Evolutionary conservation across 1,139 yeast species (phyloP).

Genomic region (Blastobotrys elegans): DNA sequence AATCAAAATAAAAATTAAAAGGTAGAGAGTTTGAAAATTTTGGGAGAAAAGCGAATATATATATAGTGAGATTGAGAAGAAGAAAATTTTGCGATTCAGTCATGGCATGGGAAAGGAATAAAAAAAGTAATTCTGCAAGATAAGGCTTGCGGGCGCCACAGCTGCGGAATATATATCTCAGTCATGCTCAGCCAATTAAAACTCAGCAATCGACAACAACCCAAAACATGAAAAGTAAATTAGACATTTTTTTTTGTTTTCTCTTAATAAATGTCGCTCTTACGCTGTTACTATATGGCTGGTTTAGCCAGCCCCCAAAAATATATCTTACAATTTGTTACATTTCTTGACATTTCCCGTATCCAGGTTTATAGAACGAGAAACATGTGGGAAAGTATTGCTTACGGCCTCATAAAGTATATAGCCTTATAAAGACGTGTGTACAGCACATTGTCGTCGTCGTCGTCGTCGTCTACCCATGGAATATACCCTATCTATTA

Average conservation of each 20-base stretch:
- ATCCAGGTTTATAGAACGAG: too few species aligned
- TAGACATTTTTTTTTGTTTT: neutral
- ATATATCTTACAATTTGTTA: neutral
- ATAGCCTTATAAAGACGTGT: too few species aligned
- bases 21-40: neutral
- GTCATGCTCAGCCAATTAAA: neutral
- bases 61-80: neutral
- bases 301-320: neutral
- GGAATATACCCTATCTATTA: too few species aligned
- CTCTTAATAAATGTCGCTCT: too few species aligned
- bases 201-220: neutral
- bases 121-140: too few species aligned
- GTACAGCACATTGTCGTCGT: too few species aligned
- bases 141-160: too few species aligned
- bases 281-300: too few species aligned
- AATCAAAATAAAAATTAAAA: slow-evolving; percentile 5
- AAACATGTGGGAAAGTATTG: too few species aligned
- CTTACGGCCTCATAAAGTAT: too few species aligned
- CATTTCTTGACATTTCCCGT: slow-evolving; percentile 3
- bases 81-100: neutral
- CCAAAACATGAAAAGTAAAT: neutral
- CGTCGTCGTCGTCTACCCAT: too few species aligned
- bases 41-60: neutral
- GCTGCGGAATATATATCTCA: neutral
- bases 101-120: too few species aligned